Evolutionary conservation across 1,284 basidiomycete genomes (phyloP), one percentile per base, ranked within the genome.

Genomic region (Sanghuangporus sanghuang): DNA sequence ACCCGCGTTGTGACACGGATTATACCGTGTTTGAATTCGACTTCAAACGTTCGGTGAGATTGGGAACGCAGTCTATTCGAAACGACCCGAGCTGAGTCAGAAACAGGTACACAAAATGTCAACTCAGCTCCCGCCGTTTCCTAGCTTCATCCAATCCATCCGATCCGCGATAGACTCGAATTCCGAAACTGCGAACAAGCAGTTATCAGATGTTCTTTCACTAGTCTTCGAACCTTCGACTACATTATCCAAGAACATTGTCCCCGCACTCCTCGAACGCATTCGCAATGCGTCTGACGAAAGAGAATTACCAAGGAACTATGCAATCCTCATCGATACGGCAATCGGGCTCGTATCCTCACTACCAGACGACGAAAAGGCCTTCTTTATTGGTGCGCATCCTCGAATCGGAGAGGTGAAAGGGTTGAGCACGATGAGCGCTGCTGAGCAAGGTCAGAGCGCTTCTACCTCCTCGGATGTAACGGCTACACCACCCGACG

Each of bases 361-460:
- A 40, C 95, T 92, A 92, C 76, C 79, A 48, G 69, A 76, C 53
- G 73, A 77, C 11, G 77, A 84, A 11, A 85, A 85, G 71, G 87
- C 87, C 0, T 75, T 77, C 61, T 95, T 97, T 71, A 80, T 96
- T 65, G 82, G 80, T 1, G 92, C 87, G 1, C 95, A 96, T 76
- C 95, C 95, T 48, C 82, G 93, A 66, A 96, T 96, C 57, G 94
- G 95, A 32, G 92, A 93, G 74, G 84, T 82, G 61, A 83, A 80
- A 68, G 85, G 86, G 36, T 78, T 96, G 16, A 92, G 89, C 1
- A 80, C 74, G 48, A 77, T 92, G 57, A 94, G 91, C 73, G 84
- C 85, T 27, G 85, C 82, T 54, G 94, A 96, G 73, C 94, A 96
- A 75, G 85, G 86, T 2, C 50, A 61, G 21, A 18, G 55, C 9